phyloP scores from a whole-genome alignment of 768 basidiomycete genomes.

The Suillus clintonianus region DNA sequence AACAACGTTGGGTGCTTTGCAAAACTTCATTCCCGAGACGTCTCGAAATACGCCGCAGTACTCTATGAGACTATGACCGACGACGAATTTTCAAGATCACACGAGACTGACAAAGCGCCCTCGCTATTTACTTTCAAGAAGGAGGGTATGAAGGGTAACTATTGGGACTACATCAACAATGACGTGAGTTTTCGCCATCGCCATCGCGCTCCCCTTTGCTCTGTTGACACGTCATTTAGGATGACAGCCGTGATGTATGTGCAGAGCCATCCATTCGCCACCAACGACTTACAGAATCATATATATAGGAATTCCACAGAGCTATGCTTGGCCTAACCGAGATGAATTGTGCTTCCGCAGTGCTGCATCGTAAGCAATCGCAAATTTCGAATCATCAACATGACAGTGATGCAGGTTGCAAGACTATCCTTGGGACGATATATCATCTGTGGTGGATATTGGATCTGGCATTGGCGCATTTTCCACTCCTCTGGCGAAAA shows the following conservation, averaged over 20 bases:
- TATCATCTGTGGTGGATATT: constrained; percentile 28
- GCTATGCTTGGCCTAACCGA: constrained; percentile 22
- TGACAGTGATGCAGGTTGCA: not conserved
- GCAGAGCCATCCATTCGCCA: not conserved
- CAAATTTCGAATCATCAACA: not conserved
- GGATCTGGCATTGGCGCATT: constrained; percentile 30
- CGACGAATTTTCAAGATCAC: constrained; percentile 22
- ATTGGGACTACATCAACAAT: constrained; percentile 23
- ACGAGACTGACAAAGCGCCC: constrained; percentile 20
- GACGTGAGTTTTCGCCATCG: constrained; percentile 22
- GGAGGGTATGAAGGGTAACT: constrained; percentile 13
- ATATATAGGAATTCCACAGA: constrained; percentile 20
- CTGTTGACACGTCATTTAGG: constrained; percentile 4
- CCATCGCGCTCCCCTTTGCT: not conserved
- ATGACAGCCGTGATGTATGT: constrained; percentile 16
- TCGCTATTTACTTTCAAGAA: constrained; percentile 18
- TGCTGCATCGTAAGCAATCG: constrained; percentile 20
- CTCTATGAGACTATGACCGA: constrained; percentile 28
- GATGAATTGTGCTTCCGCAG: constrained; percentile 21
- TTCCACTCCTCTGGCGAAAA: constrained; percentile 26
- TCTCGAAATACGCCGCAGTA: constrained; percentile 12
- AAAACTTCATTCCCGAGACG: constrained; percentile 9
- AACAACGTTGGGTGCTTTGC: constrained; percentile 12
- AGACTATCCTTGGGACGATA: constrained; percentile 29
- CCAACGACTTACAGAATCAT: not conserved